Percentiles rank a stretch among this genome's conserved stretches.
Evolutionary conservation across 2,329 filamentous ascomycete species (phyloP).

Genomic region (Aspergillus fructus): DNA sequence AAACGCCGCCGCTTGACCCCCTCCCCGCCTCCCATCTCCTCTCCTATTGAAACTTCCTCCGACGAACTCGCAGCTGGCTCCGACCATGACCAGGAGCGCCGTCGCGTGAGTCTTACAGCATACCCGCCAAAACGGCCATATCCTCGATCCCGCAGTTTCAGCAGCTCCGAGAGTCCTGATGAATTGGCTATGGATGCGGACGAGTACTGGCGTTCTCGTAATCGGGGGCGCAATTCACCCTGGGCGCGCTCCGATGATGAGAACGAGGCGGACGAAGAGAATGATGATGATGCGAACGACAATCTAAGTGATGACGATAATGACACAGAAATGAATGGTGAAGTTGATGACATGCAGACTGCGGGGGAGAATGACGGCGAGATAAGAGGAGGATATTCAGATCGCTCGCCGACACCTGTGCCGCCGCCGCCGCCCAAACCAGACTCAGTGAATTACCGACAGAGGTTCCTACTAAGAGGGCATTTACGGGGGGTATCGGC

Average conservation of each 20-base stretch:
- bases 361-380: conserved; percentile 19
- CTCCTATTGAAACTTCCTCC: conserved; percentile 37
- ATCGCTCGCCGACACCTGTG: conserved; percentile 37
- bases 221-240: conserved; percentile 26
- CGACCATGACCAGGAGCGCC: conserved; percentile 37
- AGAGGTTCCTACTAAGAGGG: conserved; percentile 70
- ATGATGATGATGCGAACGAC: background rate
- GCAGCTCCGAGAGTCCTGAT: conserved; percentile 46
- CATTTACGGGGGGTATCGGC: conserved; percentile 78
- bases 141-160: conserved; percentile 26
- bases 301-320: conserved; percentile 3
- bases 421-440: conserved; percentile 51
- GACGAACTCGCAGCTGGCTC: conserved; percentile 41
- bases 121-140: conserved; percentile 31
- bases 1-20: conserved; percentile 35
- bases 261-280: conserved; percentile 5
- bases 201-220: conserved; percentile 35
- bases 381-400: conserved; percentile 18
- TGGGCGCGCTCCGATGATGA: conserved; percentile 15
- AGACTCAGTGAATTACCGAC: conserved; percentile 64
- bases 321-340: background rate
- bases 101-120: conserved; percentile 36
- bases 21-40: conserved; percentile 18
- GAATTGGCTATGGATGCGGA: conserved; percentile 43
- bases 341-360: conserved; percentile 1